A percentile compares a stretch with the other conserved stretches of the same genome.
These are phyloP conservation scores for Solidago caesia DNA, from an alignment of 129 eudicot genomes.

Conservation along the genomic window DNA sequence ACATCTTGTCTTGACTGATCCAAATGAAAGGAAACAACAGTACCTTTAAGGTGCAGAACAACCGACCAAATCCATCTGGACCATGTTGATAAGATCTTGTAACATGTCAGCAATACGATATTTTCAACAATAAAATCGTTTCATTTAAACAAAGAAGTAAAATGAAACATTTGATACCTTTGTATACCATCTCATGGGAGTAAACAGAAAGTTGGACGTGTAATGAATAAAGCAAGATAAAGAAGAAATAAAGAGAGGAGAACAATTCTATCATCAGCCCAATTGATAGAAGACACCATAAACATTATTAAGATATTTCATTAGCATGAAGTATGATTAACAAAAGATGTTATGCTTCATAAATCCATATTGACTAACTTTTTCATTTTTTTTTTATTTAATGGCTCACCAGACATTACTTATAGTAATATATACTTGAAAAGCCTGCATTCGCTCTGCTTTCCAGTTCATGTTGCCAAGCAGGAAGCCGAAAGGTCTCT, in stretches of 20 bases:
- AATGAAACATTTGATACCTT: not conserved
- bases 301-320: slow-evolving; percentile 1
- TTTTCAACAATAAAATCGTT: not conserved
- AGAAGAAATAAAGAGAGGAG: too few species aligned
- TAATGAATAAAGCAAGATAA: not conserved
- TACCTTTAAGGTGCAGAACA: slow-evolving; percentile 7
- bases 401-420: too few species aligned
- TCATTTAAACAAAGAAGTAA: not conserved
- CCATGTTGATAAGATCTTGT: slow-evolving; percentile 1
- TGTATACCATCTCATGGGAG: not conserved
- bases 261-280: slow-evolving; percentile 11
- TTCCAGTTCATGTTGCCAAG: not conserved
- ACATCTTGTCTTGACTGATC: not conserved
- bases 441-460: not conserved
- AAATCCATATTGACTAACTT: too few species aligned
- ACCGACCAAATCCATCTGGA: slow-evolving; percentile 7
- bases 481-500: not conserved
- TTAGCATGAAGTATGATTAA: not conserved
- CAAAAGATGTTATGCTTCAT: too few species aligned
- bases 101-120: not conserved
- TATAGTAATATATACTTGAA: not conserved
- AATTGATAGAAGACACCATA: slow-evolving; percentile 5
- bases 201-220: not conserved
- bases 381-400: too few species aligned
- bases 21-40: not conserved